phyloP scores from a whole-genome alignment of 108 stramenopile species.

The Aurantiochytrium sp. region DNA sequence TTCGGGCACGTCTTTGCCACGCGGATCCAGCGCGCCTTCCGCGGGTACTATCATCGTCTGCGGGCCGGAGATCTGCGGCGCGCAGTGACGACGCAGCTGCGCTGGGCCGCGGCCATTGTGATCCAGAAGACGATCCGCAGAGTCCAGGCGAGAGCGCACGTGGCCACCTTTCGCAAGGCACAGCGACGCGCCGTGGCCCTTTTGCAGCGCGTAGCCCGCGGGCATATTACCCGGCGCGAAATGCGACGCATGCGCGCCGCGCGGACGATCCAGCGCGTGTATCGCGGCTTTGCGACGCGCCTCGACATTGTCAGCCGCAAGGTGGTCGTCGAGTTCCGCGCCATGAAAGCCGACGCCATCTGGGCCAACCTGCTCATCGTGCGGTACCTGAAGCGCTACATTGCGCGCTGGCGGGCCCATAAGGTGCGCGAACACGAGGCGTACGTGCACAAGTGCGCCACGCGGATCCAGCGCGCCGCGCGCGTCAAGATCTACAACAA shows the following conservation, averaged over 20 bases:
- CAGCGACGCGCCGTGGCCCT: not conserved
- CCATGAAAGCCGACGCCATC: not conserved
- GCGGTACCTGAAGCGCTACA: not conserved
- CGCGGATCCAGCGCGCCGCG: not conserved
- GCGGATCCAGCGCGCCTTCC: not conserved
- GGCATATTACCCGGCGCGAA: not conserved
- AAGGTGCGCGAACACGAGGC: not conserved
- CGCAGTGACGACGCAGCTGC: not conserved
- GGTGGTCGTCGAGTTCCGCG: not conserved
- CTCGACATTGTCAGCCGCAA: not conserved
- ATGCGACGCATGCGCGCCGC: constrained; percentile 1
- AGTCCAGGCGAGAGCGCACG: not conserved
- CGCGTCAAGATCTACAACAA: not conserved
- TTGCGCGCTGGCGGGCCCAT: not conserved
- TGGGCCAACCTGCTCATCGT: constrained; percentile 6
- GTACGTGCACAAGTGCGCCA: not conserved
- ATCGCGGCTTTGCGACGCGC: not conserved
- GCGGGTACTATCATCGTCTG: not conserved
- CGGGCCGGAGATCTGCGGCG: not conserved
- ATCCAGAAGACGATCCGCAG: not conserved
- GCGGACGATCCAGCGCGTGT: not conserved
- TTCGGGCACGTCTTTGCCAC: not conserved
- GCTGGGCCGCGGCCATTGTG: not conserved
- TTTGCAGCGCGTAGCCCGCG: not conserved
- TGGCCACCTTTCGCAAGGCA: not conserved